Evolutionary conservation across 169 alveolate genomes (phyloP).

Genomic region (Amoebophrya sp.): DNA sequence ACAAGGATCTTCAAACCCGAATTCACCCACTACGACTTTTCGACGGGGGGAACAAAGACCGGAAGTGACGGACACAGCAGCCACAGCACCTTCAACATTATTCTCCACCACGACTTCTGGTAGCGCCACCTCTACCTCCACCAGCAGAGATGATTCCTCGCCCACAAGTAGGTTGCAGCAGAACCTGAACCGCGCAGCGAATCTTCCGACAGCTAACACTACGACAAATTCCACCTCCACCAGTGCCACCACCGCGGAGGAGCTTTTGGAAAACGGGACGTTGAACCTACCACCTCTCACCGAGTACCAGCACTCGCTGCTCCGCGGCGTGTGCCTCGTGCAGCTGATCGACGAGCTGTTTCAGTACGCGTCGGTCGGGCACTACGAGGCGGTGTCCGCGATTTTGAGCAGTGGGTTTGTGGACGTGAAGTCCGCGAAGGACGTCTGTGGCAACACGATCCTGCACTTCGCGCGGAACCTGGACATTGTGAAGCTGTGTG

Average conservation of each 20-base stretch:
- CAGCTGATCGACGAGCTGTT: constrained; percentile 22
- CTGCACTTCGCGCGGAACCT: constrained; percentile 21
- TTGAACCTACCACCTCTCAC: not conserved
- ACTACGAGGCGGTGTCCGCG: not conserved
- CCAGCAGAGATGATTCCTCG: not conserved
- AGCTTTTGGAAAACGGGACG: not conserved
- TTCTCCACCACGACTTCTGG: not conserved
- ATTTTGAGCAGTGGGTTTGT: not conserved
- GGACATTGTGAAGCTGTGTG: not conserved
- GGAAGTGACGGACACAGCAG: not conserved
- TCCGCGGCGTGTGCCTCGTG: not conserved
- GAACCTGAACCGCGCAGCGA: not conserved
- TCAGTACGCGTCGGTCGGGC: constrained; percentile 4
- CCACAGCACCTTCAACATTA: no score
- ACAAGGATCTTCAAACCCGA: not conserved
- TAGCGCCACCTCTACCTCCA: not conserved
- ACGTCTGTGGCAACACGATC: not conserved
- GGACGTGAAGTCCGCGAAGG: not conserved
- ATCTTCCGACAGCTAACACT: not conserved
- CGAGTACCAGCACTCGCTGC: not conserved
- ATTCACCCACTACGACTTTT: not conserved
- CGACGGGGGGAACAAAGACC: no score
- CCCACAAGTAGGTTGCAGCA: not conserved
- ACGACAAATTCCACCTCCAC: not conserved
- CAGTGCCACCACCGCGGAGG: not conserved